Conservation (phyloP, 306 rosid genomes). For the Rosa persica region DNA sequence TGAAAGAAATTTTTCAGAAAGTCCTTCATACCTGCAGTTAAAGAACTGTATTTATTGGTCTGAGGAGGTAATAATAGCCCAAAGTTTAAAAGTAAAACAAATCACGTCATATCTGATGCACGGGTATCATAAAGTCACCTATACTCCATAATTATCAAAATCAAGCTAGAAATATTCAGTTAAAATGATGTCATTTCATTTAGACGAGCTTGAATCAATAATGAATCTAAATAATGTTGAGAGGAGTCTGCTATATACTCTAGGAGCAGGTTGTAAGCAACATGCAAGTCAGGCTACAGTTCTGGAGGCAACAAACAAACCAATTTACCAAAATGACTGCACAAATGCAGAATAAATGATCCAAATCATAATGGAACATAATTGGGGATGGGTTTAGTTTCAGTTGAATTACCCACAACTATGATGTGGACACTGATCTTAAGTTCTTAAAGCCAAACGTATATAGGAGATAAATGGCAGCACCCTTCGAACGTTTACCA, state of each 20-base stretch:
- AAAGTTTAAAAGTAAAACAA: neutral
- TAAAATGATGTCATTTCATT: neutral
- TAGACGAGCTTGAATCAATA: neutral
- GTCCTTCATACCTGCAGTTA: conserved; percentile 89
- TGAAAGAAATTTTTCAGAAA: conserved; percentile 82
- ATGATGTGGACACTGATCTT: neutral
- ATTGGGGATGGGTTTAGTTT: conserved; percentile 9
- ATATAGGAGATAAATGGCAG: neutral
- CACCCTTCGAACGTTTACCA: neutral
- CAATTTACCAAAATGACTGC: neutral
- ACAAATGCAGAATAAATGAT: conserved; percentile 22
- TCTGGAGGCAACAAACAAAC: neutral
- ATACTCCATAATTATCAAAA: neutral
- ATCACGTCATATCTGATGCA: neutral
- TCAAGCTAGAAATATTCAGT: neutral
- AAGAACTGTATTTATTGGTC: neutral
- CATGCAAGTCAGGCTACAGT: neutral
- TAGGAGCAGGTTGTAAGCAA: neutral
- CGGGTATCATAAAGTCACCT: neutral
- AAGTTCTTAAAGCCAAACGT: neutral
- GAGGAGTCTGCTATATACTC: neutral
- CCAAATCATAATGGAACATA: conserved; percentile 20
- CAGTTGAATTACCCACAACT: conserved; percentile 3
- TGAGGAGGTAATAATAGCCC: neutral
- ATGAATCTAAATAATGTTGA: neutral